Evolutionary conservation across 1,139 yeast genomes (phyloP).

Genomic region (Saccharomycopsis phalli): DNA sequence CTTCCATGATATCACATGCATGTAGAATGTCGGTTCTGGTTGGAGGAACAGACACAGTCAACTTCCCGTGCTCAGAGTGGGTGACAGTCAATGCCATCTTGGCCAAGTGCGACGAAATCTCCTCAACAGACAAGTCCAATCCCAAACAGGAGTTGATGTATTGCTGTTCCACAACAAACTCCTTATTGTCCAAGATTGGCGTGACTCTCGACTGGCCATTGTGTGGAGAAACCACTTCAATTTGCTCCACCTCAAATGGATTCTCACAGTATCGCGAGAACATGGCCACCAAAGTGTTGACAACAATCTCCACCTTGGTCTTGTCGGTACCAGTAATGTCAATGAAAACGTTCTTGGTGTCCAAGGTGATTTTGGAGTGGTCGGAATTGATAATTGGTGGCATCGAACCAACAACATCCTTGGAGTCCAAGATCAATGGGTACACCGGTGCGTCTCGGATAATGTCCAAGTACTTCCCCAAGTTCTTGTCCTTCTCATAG

Average conservation of each 20-base stretch:
- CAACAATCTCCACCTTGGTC: constrained; percentile 85
- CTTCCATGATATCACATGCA: constrained; percentile 98
- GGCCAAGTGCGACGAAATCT: constrained; percentile 57
- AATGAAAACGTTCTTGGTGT: constrained; percentile 82
- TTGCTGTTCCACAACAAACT: constrained; percentile 63
- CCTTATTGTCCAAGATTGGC: constrained; percentile 65
- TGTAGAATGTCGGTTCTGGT: constrained; percentile 95
- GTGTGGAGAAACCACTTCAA: constrained; percentile 75
- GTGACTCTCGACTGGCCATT: constrained; percentile 68
- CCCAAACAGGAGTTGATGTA: constrained; percentile 94
- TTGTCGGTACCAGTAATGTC: constrained; percentile 94
- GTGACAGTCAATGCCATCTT: constrained; percentile 79
- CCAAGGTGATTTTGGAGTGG: constrained; percentile 75
- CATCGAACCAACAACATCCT: constrained; percentile 75
- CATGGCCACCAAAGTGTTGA: constrained; percentile 92
- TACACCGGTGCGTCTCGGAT: constrained; percentile 83
- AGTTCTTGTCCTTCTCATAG: constrained; percentile 82
- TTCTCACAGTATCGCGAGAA: constrained; percentile 77
- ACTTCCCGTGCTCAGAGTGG: constrained; percentile 36
- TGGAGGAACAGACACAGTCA: constrained; percentile 76
- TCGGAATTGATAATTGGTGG: constrained; percentile 97
- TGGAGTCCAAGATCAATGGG: constrained; percentile 81
- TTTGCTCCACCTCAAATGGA: constrained; percentile 82
- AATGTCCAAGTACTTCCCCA: constrained; percentile 82
- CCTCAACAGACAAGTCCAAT: constrained; percentile 56